These are phyloP conservation scores for Marasmius oreades DNA, from an alignment of 1,284 basidiomycete genomes.

Conservation along the genomic window DNA sequence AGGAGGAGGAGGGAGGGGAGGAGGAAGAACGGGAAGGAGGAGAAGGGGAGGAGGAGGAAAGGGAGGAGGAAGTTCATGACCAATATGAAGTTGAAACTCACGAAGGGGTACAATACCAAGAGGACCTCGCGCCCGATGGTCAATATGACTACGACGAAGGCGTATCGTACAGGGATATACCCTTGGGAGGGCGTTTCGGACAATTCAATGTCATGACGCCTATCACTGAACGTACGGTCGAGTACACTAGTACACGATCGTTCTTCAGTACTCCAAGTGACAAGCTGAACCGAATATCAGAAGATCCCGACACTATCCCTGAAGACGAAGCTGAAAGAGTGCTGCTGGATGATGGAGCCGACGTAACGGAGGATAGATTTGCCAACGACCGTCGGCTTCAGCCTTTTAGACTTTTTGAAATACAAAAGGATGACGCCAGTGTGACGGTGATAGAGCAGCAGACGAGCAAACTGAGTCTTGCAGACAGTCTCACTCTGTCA, in stretches of 20 bases:
- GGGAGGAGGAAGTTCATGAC: conserved; percentile 23
- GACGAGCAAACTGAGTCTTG: conserved; percentile 58
- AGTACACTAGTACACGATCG: conserved; percentile 67
- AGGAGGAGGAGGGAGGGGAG: conserved; percentile 7
- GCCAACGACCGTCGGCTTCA: conserved; percentile 12
- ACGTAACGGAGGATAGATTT: conserved; percentile 19
- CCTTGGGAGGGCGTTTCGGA: conserved; percentile 71
- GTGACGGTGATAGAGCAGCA: conserved; percentile 42
- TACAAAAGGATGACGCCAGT: conserved; percentile 9
- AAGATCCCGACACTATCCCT: conserved; percentile 24
- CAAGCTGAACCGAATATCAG: conserved; percentile 23
- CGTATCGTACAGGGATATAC: conserved; percentile 41
- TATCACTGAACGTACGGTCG: conserved; percentile 89
- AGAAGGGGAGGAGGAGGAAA: conserved; percentile 9
- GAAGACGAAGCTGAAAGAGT: conserved; percentile 30
- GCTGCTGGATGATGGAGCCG: conserved; percentile 27
- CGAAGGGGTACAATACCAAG: conserved; percentile 27
- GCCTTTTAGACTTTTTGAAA: conserved; percentile 8
- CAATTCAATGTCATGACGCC: conserved; percentile 90
- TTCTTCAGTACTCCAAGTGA: conserved; percentile 41
- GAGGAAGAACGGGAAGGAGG: conserved; percentile 14
- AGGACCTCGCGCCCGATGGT: conserved; percentile 13
- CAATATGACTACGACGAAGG: conserved; percentile 38
- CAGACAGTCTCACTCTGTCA: conserved; percentile 56
- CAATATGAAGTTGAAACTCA: conserved; percentile 29